Evolutionary conservation across 2,329 filamentous ascomycete genomes (phyloP).

Genomic region (Daldinia sp.): DNA sequence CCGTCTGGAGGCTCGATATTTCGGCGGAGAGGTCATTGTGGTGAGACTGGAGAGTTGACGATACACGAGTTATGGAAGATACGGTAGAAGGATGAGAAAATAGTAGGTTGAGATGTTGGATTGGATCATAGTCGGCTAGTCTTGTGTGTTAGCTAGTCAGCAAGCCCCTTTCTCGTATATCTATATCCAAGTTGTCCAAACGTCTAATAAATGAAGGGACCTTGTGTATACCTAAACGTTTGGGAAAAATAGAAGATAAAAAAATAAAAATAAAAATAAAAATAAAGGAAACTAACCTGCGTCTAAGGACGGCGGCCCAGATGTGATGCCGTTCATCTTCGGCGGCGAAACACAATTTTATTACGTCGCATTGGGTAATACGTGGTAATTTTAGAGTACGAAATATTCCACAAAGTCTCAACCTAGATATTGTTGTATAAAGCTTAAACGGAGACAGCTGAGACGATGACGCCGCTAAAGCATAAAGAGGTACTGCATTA

Average conservation of each 20-base stretch:
- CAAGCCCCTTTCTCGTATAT: conserved; percentile 37
- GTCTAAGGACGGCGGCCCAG: conserved; percentile 53
- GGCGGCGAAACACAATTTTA: conserved; percentile 2
- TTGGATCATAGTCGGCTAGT: conserved; percentile 83
- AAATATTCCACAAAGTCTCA: conserved; percentile 5
- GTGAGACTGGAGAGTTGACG: conserved; percentile 75
- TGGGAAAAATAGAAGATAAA: background rate
- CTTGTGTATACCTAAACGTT: background rate
- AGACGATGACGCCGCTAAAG: background rate
- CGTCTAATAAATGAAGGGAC: background rate
- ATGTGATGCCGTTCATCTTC: conserved; percentile 53
- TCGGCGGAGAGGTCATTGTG: conserved; percentile 84
- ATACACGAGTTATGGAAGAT: conserved; percentile 76
- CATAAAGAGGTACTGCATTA: background rate
- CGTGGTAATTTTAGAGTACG: background rate
- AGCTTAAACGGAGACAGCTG: background rate
- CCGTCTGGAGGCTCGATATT: conserved; percentile 76
- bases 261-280: background rate
- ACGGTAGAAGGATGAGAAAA: conserved; percentile 91
- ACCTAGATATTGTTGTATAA: conserved; percentile 10
- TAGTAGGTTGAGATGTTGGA: conserved; percentile 90
- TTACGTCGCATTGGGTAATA: conserved; percentile 20
- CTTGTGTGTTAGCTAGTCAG: conserved; percentile 25
- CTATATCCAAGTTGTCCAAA: background rate
- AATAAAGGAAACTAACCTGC: conserved; percentile 50